A percentile compares a stretch with the other conserved stretches of the same genome.
Conservation (phyloP, 1,139 yeast species). For the Geotrichum macrosporum region DNA sequence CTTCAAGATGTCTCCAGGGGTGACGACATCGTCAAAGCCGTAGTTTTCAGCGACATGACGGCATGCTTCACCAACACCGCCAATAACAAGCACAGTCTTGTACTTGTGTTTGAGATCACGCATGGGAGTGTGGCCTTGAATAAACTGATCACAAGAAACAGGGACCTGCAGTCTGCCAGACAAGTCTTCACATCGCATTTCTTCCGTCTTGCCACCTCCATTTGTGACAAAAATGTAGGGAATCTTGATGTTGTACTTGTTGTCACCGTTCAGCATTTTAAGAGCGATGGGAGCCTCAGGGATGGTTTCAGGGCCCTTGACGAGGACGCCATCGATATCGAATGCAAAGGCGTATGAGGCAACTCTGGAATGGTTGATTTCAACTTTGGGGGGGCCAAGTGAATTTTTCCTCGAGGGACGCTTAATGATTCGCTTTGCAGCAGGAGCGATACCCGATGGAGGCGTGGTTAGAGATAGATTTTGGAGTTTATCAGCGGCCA, state of each 20-base stretch:
- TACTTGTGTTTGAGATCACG: conserved; percentile 62
- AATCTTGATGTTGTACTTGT: conserved; percentile 72
- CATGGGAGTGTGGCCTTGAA: conserved; percentile 91
- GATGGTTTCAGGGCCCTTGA: conserved; percentile 73
- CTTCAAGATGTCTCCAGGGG: conserved; percentile 73
- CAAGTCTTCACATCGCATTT: conserved; percentile 64
- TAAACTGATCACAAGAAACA: conserved; percentile 69
- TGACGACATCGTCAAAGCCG: conserved; percentile 70
- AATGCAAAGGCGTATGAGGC: conserved; percentile 84
- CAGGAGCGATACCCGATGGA: not conserved
- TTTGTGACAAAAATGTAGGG: conserved; percentile 83
- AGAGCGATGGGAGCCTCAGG: conserved; percentile 73
- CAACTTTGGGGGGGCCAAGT: conserved; percentile 17
- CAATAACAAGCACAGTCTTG: conserved; percentile 73
- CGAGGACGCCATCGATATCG: conserved; percentile 80
- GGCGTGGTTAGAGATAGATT: not conserved
- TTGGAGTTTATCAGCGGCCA: not conserved
- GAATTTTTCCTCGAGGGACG: conserved; percentile 19
- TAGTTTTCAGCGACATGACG: conserved; percentile 71
- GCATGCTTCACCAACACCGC: conserved; percentile 81
- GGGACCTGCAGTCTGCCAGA: conserved; percentile 54
- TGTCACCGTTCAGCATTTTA: conserved; percentile 65
- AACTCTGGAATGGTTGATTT: conserved; percentile 37
- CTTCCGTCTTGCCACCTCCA: conserved; percentile 83
- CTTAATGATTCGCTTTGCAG: conserved; percentile 12